Percentiles rank a stretch among this genome's conserved stretches.
Evolutionary conservation across 176 grass and related monocot species (phyloP).

Genomic region (Paspalum vaginatum): DNA sequence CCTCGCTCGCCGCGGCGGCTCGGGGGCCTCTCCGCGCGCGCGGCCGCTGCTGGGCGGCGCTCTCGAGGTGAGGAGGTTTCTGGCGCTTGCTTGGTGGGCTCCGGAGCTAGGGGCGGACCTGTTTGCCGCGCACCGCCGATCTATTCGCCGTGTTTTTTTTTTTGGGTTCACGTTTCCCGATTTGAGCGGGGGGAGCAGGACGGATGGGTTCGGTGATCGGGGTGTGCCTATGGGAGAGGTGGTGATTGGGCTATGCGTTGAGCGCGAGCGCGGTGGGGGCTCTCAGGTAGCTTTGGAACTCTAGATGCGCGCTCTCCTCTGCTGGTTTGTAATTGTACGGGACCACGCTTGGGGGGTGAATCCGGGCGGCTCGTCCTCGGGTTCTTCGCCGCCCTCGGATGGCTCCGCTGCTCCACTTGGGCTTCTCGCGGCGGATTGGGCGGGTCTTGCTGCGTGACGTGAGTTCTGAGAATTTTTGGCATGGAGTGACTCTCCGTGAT

Average conservation of each 20-base stretch:
- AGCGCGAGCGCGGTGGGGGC: background rate
- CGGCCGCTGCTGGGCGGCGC: background rate
- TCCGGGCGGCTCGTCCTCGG: conserved; percentile 8
- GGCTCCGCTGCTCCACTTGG: background rate
- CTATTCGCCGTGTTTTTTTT: background rate
- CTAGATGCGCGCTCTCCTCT: background rate
- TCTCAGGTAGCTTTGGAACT: background rate
- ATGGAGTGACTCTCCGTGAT: background rate
- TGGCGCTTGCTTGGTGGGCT: background rate
- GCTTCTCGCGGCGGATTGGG: conserved; percentile 22
- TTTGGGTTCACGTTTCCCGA: background rate
- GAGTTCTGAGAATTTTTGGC: background rate
- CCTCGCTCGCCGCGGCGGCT: background rate
- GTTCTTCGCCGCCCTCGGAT: background rate
- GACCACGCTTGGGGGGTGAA: background rate
- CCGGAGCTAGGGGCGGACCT: background rate
- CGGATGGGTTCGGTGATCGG: background rate
- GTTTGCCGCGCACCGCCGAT: background rate
- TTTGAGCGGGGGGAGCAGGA: background rate
- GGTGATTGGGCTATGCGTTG: background rate
- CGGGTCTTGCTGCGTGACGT: background rate
- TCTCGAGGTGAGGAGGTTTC: conserved; percentile 45
- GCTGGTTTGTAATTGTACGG: conserved; percentile 11
- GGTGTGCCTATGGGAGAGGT: background rate
- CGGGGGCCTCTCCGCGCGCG: conserved; percentile 1